Evolutionary conservation across 2,329 filamentous ascomycete species (phyloP).

Genomic region (Colletotrichum sp.): DNA sequence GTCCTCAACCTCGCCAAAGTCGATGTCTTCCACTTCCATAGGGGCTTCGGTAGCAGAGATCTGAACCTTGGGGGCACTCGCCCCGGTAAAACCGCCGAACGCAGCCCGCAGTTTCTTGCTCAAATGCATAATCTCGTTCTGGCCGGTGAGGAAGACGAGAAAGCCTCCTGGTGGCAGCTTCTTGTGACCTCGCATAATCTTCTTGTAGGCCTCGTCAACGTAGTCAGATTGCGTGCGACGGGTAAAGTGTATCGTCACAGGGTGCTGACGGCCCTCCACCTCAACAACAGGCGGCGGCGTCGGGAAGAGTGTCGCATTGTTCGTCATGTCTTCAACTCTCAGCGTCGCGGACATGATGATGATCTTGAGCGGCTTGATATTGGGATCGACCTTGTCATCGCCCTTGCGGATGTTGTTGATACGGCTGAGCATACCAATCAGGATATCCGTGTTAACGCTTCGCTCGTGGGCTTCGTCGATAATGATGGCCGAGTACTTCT

Average conservation of each 20-base stretch:
- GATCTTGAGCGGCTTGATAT: conserved; percentile 81
- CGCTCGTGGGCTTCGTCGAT: conserved; percentile 98
- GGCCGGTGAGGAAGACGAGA: conserved; percentile 91
- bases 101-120: conserved; percentile 77
- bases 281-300: conserved; percentile 82
- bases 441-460: conserved; percentile 95
- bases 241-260: conserved; percentile 89
- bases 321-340: conserved; percentile 86
- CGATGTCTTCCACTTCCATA: conserved; percentile 85
- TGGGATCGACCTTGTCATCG: conserved; percentile 73
- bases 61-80: conserved; percentile 70
- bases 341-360: conserved; percentile 98
- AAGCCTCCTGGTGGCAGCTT: conserved; percentile 92
- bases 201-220: conserved; percentile 86
- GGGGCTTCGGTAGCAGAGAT: conserved; percentile 80
- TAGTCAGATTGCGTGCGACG: conserved; percentile 85
- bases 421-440: conserved; percentile 96
- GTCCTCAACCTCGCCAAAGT: conserved; percentile 76
- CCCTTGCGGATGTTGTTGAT: conserved; percentile 85
- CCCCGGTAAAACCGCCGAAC: conserved; percentile 62
- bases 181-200: conserved; percentile 84
- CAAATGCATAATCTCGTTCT: conserved; percentile 88
- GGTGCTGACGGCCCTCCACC: conserved; percentile 89
- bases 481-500: conserved; percentile 90
- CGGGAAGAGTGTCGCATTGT: conserved; percentile 82